Evolutionary conservation across 2,329 filamentous ascomycete genomes (phyloP), one percentile per base, ranked within the genome.

Genomic region (Madurella mycetomatis): DNA sequence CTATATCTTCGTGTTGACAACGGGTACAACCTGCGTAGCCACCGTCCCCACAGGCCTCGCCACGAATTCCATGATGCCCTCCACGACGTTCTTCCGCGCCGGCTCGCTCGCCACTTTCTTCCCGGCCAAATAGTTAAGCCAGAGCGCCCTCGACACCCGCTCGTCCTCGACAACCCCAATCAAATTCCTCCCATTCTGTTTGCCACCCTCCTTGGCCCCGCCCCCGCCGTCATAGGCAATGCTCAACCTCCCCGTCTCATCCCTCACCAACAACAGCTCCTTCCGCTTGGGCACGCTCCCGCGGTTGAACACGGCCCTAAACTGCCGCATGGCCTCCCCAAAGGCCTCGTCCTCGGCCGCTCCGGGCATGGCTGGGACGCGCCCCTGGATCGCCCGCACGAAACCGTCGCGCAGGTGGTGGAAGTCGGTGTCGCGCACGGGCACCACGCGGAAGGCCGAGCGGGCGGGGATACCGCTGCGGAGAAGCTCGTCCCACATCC

Each of bases 361-460:
- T 1, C 50, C 54, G 5, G 57, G n/a, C 13, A 61, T 44, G 9
- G 46, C 53, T 1, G 85, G 78, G 2, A 87, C 86, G 34, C 87
- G 83, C 9, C 82, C 86, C 51, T 88, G 88, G 60, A 99, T 87
- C 18, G 89, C 88, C 5, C 91, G 83, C 55, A 96, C 89, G 75
- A 92, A 95, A 1, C 89, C 94, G 67, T 99, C 94, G 41, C 92
- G 83, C 58, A 99, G 72, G 70, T 99, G 94, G 61, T 86, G 84
- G 71, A 96, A 97, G 71, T 97, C 92, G 16, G 94, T 99, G 70
- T 95, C 91, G 39, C 90, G 81, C n/a, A 90, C 91, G 0, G 94
- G 94, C 2, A 92, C 85, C 59, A 99, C 87, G 44, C 92, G 82
- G 73, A 95, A 85, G 0, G 86, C 82, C 25, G 85, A 92, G 51